phyloP scores from a whole-genome alignment of 176 grass and related monocot genomes.

The Luzula sylvatica region DNA sequence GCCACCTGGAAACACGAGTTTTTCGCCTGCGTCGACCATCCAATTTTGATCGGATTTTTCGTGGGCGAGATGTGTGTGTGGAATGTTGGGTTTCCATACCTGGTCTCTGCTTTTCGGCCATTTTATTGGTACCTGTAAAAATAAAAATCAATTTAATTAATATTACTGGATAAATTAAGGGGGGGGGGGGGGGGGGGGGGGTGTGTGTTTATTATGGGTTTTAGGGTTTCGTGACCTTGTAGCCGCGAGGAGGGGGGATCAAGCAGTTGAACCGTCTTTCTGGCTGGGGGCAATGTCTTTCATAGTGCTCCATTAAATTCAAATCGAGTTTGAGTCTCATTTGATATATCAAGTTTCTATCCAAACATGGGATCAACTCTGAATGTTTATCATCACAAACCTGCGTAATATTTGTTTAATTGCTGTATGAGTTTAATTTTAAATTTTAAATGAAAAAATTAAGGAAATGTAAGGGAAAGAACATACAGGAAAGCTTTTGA shows the following conservation, averaged over 20 bases:
- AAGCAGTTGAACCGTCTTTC: slow-evolving; percentile 91
- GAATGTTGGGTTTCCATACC: slow-evolving; percentile 97
- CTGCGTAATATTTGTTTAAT: slow-evolving; percentile 16
- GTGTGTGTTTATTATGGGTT: not conserved
- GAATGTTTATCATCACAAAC: slow-evolving; percentile 89
- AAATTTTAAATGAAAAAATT: not conserved
- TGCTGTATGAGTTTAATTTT: not conserved
- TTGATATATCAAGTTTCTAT: slow-evolving; percentile 99
- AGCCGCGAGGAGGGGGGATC: slow-evolving; percentile 77
- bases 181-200: not conserved
- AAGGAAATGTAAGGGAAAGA: not conserved
- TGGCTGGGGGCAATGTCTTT: slow-evolving; percentile 86
- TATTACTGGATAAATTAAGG: not conserved
- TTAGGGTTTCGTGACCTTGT: slow-evolving; percentile 61
- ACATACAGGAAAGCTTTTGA: slow-evolving; percentile 87
- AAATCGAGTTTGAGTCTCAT: slow-evolving; percentile 94
- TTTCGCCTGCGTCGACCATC: slow-evolving; percentile 93
- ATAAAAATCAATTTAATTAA: not conserved
- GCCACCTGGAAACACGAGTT: slow-evolving; percentile 88
- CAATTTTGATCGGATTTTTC: slow-evolving; percentile 99
- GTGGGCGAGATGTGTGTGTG: slow-evolving; percentile 90
- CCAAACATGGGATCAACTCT: slow-evolving; percentile 94
- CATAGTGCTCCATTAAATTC: slow-evolving; percentile 97
- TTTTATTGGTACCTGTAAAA: slow-evolving; percentile 84
- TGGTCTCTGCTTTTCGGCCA: slow-evolving; percentile 96